Conservation (phyloP, 2,329 filamentous ascomycete genomes). For the Allantophomopsis lycopodina region DNA sequence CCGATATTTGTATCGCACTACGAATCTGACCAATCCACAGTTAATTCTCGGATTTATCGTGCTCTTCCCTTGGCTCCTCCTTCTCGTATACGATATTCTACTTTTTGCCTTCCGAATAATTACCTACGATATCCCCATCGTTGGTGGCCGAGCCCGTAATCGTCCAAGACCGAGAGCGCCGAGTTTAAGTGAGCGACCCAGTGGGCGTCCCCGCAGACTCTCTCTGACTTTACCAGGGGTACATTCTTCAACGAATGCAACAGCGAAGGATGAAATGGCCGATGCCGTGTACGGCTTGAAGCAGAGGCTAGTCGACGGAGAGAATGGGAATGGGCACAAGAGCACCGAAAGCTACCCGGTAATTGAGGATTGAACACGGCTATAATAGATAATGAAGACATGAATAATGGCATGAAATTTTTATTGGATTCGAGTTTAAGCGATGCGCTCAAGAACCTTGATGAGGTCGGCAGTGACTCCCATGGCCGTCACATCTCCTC, state of each 20-base stretch:
- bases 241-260: constrained; percentile 1
- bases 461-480: constrained; percentile 88
- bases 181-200: constrained; percentile 41
- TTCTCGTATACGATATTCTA: constrained; percentile 49
- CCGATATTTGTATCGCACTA: constrained; percentile 1
- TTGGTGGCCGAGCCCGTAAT: constrained; percentile 47
- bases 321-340: constrained; percentile 17
- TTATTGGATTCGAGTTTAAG: too few relatives aligned
- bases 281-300: constrained; percentile 3
- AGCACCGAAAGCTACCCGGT: constrained; percentile 9
- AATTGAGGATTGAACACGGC: background rate
- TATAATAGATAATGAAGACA: background rate
- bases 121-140: constrained; percentile 41
- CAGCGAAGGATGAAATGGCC: constrained; percentile 1
- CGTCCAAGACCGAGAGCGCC: constrained; percentile 45
- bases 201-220: constrained; percentile 24
- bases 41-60: constrained; percentile 43
- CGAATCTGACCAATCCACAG: constrained; percentile 22
- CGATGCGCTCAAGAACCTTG: constrained; percentile 59
- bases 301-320: constrained; percentile 1
- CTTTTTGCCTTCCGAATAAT: constrained; percentile 46
- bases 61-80: constrained; percentile 46
- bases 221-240: constrained; percentile 10
- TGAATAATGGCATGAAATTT: background rate
- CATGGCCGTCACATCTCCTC: constrained; percentile 94